Conservation (phyloP, 1,284 basidiomycete species). For the Cutaneotrichosporon sp. region DNA sequence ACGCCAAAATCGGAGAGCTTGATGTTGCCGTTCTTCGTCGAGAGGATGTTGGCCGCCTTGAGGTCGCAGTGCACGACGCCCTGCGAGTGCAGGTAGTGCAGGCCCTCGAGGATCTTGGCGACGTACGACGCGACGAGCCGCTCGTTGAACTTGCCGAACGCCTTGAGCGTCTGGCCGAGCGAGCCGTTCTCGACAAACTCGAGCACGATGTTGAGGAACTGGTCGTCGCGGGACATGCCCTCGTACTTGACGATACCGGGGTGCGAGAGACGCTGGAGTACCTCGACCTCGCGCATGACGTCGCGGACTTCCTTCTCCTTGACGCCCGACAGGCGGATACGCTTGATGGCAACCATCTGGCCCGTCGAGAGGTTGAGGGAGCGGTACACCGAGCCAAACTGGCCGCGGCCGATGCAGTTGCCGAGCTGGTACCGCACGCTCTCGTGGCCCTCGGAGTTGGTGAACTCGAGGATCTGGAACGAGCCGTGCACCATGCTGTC, state of each 20-base stretch:
- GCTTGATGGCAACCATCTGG: conserved; percentile 93
- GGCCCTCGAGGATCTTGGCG: conserved; percentile 87
- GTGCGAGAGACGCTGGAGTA: conserved; percentile 83
- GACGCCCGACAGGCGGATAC: conserved; percentile 80
- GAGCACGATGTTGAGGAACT: conserved; percentile 84
- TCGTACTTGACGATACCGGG: conserved; percentile 93
- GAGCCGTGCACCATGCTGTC: conserved; percentile 57
- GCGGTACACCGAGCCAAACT: conserved; percentile 93
- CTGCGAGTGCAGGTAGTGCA: conserved; percentile 89
- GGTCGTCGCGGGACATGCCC: conserved; percentile 85
- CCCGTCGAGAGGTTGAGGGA: conserved; percentile 89
- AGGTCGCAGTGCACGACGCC: conserved; percentile 52
- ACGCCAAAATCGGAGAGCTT: conserved; percentile 62
- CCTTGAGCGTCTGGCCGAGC: conserved; percentile 82
- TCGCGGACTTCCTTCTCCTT: conserved; percentile 81
- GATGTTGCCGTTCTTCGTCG: conserved; percentile 60
- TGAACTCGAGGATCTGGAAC: conserved; percentile 73
- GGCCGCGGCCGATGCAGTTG: conserved; percentile 92
- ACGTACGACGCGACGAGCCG: conserved; percentile 84
- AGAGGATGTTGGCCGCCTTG: conserved; percentile 58
- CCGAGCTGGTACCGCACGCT: conserved; percentile 86
- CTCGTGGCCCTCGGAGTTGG: conserved; percentile 71
- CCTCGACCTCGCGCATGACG: conserved; percentile 86
- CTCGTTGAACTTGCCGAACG: conserved; percentile 89
- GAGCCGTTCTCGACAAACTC: conserved; percentile 97